A percentile compares a stretch with the other conserved stretches of the same genome.
phyloP scores from a whole-genome alignment of 306 rosid species.

The Prosopis cineraria region DNA sequence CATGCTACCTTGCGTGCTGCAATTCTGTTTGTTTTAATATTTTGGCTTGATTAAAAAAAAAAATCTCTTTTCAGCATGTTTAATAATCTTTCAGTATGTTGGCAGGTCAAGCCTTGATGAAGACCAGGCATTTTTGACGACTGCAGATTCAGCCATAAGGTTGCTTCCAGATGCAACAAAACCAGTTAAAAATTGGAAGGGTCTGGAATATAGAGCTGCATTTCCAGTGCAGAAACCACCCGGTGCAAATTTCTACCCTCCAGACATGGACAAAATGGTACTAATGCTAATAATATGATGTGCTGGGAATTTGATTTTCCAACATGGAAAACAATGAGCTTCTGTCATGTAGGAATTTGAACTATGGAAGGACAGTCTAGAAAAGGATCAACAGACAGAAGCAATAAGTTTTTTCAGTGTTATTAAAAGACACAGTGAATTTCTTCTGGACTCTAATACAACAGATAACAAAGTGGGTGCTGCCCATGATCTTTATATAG shows the following conservation, averaged over 20 bases:
- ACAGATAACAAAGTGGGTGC: slow-evolving; percentile 35
- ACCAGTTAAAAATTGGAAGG: slow-evolving; percentile 72
- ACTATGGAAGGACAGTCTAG: slow-evolving; percentile 72
- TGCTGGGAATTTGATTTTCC: slow-evolving; percentile 27
- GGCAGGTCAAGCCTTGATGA: slow-evolving; percentile 87
- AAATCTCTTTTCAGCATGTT: not conserved
- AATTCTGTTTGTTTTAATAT: slow-evolving; percentile 18
- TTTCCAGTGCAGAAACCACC: slow-evolving; percentile 79
- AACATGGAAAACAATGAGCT: slow-evolving; percentile 27
- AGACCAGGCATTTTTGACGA: slow-evolving; percentile 80
- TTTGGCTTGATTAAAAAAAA: not conserved
- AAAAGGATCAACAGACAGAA: slow-evolving; percentile 58
- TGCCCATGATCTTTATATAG: slow-evolving; percentile 55
- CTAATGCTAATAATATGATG: slow-evolving; percentile 16
- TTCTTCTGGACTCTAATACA: slow-evolving; percentile 51
- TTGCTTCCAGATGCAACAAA: slow-evolving; percentile 71
- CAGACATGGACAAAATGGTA: slow-evolving; percentile 96
- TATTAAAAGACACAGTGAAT: slow-evolving; percentile 72
- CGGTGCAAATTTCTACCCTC: slow-evolving; percentile 95
- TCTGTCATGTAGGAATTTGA: slow-evolving; percentile 75
- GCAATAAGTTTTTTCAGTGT: slow-evolving; percentile 82
- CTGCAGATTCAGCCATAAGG: slow-evolving; percentile 85
- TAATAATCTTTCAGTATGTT: slow-evolving; percentile 34
- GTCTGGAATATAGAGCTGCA: slow-evolving; percentile 83
- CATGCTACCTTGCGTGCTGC: slow-evolving; percentile 7